A percentile compares a stretch with the other conserved stretches of the same genome.
Evolutionary conservation across 306 rosid species (phyloP).

Genomic region (Alnus rubra): DNA sequence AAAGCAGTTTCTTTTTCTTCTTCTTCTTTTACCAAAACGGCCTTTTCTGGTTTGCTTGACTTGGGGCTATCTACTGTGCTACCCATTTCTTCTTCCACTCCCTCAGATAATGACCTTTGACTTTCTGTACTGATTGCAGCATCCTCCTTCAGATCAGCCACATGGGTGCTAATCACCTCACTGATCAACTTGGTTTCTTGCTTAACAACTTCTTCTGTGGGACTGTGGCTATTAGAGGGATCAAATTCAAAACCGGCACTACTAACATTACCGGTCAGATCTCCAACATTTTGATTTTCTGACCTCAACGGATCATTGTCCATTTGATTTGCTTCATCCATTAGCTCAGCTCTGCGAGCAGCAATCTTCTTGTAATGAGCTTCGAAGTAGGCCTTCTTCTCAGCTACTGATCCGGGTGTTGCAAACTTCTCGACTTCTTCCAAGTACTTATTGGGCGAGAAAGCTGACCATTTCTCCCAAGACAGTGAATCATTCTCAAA

Average conservation of each 20-base stretch:
- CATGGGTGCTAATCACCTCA: conserved; percentile 27
- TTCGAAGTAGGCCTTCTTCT: conserved; percentile 92
- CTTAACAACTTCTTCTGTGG: conserved; percentile 26
- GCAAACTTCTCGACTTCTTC: conserved; percentile 98
- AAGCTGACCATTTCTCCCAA: conserved; percentile 98
- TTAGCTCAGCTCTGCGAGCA: conserved; percentile 75
- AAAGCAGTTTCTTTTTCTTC: conserved; percentile 30
- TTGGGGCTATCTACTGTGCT: conserved; percentile 34
- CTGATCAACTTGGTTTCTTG: conserved; percentile 28
- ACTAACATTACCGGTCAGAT: conserved; percentile 36
- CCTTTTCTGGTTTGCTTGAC: conserved; percentile 44
- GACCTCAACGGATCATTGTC: conserved; percentile 42
- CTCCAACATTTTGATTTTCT: conserved; percentile 44
- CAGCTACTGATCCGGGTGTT: conserved; percentile 94
- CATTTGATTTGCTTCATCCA: conserved; percentile 61
- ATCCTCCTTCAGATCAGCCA: conserved; percentile 43
- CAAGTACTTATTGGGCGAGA: conserved; percentile 87
- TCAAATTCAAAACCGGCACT: conserved; percentile 36
- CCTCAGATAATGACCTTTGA: conserved; percentile 37
- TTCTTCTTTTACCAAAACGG: conserved; percentile 35
- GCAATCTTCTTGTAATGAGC: conserved; percentile 96
- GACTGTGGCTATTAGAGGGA: conserved; percentile 31
- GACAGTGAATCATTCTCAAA: conserved; percentile 88
- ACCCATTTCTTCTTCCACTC: conserved; percentile 43
- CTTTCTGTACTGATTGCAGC: conserved; percentile 37